phyloP scores from a whole-genome alignment of 139 green algal genomes.

The Chlamydomonas schloesseri region DNA sequence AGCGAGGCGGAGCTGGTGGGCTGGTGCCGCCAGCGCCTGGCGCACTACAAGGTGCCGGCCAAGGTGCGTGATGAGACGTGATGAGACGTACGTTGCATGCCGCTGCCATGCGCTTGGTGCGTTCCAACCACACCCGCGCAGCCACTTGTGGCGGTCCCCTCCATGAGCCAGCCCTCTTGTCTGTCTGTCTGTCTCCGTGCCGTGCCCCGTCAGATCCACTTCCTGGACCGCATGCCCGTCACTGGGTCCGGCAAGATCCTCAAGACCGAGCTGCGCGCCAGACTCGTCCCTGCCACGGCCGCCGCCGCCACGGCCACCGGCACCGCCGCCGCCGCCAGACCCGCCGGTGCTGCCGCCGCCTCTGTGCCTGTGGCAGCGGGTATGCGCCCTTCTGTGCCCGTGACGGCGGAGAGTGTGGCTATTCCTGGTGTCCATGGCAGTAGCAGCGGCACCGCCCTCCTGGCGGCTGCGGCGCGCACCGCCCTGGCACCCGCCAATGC shows the following conservation, averaged over 20 bases:
- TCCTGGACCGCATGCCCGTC: constrained; percentile 78
- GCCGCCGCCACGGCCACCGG: not conserved
- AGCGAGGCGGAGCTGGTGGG: constrained; percentile 61
- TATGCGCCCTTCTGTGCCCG: too few species aligned
- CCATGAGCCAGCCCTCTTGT: not conserved
- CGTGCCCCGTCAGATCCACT: constrained; percentile 53
- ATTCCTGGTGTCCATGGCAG: too few species aligned
- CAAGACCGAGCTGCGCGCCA: constrained; percentile 76
- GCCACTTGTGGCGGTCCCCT: not conserved
- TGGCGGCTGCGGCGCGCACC: constrained; percentile 9
- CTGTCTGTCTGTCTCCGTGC: too few species aligned
- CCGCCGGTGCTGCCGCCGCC: not conserved
- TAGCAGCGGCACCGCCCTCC: too few species aligned
- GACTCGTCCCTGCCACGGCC: constrained; percentile 12
- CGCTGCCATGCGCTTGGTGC: too few species aligned
- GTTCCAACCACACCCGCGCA: not conserved
- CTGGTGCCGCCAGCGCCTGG: constrained; percentile 79
- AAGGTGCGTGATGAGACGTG: constrained; percentile 4
- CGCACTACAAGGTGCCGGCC: constrained; percentile 87
- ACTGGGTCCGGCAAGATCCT: constrained; percentile 90
- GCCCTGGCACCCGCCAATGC: constrained; percentile 16
- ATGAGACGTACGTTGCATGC: too few species aligned
- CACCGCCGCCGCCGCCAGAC: not conserved
- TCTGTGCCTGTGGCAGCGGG: too few species aligned
- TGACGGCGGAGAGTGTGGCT: too few species aligned